Conservation (phyloP, 208 protist genomes). For the Crithidia mellificae region DNA sequence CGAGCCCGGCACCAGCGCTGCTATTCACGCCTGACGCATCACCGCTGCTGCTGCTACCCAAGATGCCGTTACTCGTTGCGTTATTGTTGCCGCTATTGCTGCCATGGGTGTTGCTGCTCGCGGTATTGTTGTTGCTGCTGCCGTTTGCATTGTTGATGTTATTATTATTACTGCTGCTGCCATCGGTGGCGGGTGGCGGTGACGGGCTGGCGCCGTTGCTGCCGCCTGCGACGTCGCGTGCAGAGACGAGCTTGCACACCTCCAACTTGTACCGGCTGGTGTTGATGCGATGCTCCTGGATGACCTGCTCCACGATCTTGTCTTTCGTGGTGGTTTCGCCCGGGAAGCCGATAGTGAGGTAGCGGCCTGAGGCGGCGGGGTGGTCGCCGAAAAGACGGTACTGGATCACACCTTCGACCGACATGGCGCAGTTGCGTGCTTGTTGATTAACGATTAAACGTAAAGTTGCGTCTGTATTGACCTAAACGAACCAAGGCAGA, state of each 20-base stretch:
- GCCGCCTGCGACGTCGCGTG: slow-evolving; percentile 21
- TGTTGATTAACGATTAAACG: too few species aligned
- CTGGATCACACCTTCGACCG: slow-evolving; percentile 74
- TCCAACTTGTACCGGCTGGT: slow-evolving; percentile 76
- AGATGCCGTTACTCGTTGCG: neutral
- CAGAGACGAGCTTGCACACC: slow-evolving; percentile 22
- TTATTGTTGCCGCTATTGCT: neutral
- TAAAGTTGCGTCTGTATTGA: too few species aligned
- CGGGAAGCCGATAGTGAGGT: slow-evolving; percentile 67
- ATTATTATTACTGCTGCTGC: neutral
- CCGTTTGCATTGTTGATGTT: neutral
- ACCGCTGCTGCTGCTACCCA: too few species aligned
- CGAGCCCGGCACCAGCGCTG: neutral
- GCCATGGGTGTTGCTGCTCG: neutral
- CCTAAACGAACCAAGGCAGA: too few species aligned
- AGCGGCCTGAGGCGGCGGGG: slow-evolving; percentile 74
- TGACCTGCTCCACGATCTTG: slow-evolving; percentile 50
- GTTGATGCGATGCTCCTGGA: slow-evolving; percentile 77
- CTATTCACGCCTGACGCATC: too few species aligned
- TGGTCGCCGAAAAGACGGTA: slow-evolving; percentile 77
- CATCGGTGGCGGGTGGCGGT: neutral
- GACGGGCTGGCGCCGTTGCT: neutral
- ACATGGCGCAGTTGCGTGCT: neutral
- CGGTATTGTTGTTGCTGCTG: too few species aligned
- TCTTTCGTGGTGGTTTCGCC: slow-evolving; percentile 47